phyloP scores from a whole-genome alignment of 306 rosid genomes.

The Citrullus amarus region DNA sequence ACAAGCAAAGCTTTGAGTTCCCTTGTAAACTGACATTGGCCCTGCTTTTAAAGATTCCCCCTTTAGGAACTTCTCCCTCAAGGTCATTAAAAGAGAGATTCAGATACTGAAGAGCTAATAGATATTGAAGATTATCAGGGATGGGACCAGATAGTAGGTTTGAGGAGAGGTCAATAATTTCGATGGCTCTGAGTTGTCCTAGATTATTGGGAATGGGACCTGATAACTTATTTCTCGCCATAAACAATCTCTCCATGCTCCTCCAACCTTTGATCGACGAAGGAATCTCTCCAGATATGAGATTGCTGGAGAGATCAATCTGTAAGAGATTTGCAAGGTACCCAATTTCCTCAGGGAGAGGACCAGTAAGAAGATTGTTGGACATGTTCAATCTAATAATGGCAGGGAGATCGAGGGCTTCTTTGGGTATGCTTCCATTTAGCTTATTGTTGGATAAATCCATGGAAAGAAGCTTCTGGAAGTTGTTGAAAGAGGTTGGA shows the following conservation, averaged over 20 bases:
- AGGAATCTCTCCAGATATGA: slow-evolving; percentile 35
- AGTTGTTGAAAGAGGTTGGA: slow-evolving; percentile 34
- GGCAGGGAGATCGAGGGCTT: slow-evolving; percentile 31
- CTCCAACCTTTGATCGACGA: slow-evolving; percentile 22
- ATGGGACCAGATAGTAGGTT: slow-evolving; percentile 57
- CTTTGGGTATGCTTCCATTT: slow-evolving; percentile 49
- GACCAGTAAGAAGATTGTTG: slow-evolving; percentile 38
- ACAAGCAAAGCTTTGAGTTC: slow-evolving; percentile 38
- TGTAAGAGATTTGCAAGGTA: slow-evolving; percentile 20
- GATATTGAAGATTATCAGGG: slow-evolving; percentile 37
- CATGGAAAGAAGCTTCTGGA: slow-evolving; percentile 34
- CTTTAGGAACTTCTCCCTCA: slow-evolving; percentile 52
- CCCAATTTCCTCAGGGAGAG: slow-evolving; percentile 44
- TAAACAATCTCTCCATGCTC: background rate
- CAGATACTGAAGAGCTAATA: slow-evolving; percentile 28
- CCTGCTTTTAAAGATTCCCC: slow-evolving; percentile 19
- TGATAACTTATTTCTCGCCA: background rate
- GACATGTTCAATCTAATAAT: slow-evolving; percentile 45
- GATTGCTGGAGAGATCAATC: slow-evolving; percentile 51
- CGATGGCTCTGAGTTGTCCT: slow-evolving; percentile 40
- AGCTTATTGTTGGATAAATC: slow-evolving; percentile 55
- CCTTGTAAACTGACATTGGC: slow-evolving; percentile 36
- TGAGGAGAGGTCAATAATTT: slow-evolving; percentile 22
- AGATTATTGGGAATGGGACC: slow-evolving; percentile 40
- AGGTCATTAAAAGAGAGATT: slow-evolving; percentile 51